These are phyloP conservation scores for Termitomyces bulborhizus DNA, from an alignment of 768 basidiomycete species.

Conservation along the genomic window DNA sequence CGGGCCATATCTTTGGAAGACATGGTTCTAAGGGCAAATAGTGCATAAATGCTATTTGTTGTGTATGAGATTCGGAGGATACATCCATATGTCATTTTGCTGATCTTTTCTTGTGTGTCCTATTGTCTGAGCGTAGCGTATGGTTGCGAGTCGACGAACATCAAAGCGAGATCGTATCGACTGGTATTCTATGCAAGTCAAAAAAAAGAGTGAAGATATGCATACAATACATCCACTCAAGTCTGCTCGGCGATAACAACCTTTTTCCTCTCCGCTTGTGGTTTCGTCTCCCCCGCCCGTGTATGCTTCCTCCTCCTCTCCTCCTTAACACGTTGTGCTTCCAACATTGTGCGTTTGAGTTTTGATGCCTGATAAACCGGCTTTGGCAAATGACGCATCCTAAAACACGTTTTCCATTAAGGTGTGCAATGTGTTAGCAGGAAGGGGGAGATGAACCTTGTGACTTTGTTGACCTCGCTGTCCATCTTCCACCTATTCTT, in stretches of 20 bases:
- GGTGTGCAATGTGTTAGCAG: slow-evolving; percentile 1
- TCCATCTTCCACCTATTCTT: slow-evolving; percentile 88
- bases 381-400: slow-evolving; percentile 81
- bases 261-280: slow-evolving; percentile 88
- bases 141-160: background rate
- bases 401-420: slow-evolving; percentile 19
- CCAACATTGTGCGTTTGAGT: slow-evolving; percentile 92
- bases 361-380: slow-evolving; percentile 83
- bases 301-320: slow-evolving; percentile 90
- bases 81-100: background rate
- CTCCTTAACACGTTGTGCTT: slow-evolving; percentile 85
- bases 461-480: slow-evolving; percentile 71
- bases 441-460: slow-evolving; percentile 46
- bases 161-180: background rate
- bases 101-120: background rate
- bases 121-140: background rate
- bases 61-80: background rate
- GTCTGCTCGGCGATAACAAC: slow-evolving; percentile 77
- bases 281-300: slow-evolving; percentile 77
- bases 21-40: slow-evolving; percentile 67
- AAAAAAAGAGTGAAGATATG: background rate
- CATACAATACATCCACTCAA: slow-evolving; percentile 17
- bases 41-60: background rate
- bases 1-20: slow-evolving; percentile 81
- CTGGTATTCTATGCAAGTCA: background rate